Base-by-base conservation (phyloP, 2,329 filamentous ascomycete species). In the Hymenoscyphus occultus region DNA sequence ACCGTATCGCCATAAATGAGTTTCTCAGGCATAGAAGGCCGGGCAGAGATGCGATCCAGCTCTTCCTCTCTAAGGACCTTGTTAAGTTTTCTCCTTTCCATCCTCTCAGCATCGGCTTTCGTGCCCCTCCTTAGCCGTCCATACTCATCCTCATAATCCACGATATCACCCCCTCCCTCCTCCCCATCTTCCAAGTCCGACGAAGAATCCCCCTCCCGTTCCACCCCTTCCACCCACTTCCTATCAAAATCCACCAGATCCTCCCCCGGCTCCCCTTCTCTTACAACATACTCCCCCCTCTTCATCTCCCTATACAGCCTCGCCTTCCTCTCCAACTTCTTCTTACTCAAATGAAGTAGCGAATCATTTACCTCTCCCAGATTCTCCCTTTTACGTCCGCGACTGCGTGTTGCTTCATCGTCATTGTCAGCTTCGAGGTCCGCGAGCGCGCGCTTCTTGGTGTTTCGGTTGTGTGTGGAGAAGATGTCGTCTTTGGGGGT, bases 81-180 rank as follows among this genome's bases (percentile, higher is more conserved):
- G 62, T 85, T 84, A 22, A 78, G 72, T 42, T 77, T 82, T 48
- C 82, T 80, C 13, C 86, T 84, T 70, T 90, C 84, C 70, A 90
- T 83, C 6, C 83, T 83, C 51, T 86, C 84, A 16, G 85, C 87
- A 68, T 95, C 86, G 4, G 87, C 84, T 59, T 84, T 84, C 0
- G 91, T 94, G 19, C 90, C 91, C 56, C 80, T 86, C 3, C 93
- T 83, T 14, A 88, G 84, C n/a, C 95, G 89, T 2, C 95, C 95
- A 74, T 96, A 97, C 74, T 98, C 95, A 77, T 99, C 95, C 61
- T 90, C 84, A 75, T 92, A 96, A 70, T 97, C 93, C 5, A 98
- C 80, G n/a, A 91, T 77, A 62, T 93, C 89, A 67, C 75, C 56
- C 69, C 74, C 56, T 69, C 74, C 65, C 79, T 77, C 2, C 76